Evolutionary conservation across 345 rosid species (phyloP).

Genomic region (Hibiscus tridactylites): DNA sequence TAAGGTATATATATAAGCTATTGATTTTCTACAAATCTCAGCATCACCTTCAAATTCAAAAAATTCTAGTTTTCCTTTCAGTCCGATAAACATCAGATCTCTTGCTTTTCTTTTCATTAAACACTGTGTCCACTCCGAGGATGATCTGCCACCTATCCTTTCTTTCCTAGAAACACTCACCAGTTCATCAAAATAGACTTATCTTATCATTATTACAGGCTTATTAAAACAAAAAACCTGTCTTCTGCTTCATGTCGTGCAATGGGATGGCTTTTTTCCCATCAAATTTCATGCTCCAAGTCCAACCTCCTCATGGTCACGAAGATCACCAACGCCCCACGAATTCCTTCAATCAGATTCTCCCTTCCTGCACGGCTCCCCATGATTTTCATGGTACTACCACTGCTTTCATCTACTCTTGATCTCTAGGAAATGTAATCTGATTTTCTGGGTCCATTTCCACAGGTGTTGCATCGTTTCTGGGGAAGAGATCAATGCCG

Average conservation of each 20-base stretch:
- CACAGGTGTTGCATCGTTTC: conserved; percentile 67
- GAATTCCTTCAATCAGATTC: conserved; percentile 48
- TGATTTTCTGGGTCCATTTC: background rate
- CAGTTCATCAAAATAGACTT: background rate
- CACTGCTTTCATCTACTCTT: background rate
- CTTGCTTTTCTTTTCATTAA: no score
- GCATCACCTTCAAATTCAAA: conserved; percentile 17
- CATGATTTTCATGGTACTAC: conserved; percentile 73
- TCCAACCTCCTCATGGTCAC: conserved; percentile 37
- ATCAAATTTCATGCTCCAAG: conserved; percentile 78
- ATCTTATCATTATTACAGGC: conserved; percentile 8
- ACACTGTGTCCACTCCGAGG: no score
- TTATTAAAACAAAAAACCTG: background rate
- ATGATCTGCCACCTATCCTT: no score
- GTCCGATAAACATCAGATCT: background rate
- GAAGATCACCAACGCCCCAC: conserved; percentile 43
- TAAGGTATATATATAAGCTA: conserved; percentile 39
- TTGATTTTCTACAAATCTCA: conserved; percentile 19
- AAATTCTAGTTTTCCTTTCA: conserved; percentile 5
- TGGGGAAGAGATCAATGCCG: conserved; percentile 74
- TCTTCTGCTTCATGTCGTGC: conserved; percentile 42
- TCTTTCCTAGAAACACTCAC: no score
- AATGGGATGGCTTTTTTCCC: conserved; percentile 90
- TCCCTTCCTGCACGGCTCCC: conserved; percentile 45
- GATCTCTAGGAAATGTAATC: background rate